These are phyloP conservation scores for Colletotrichum sp. DNA, from an alignment of 2,329 filamentous ascomycete species.

Conservation along the genomic window DNA sequence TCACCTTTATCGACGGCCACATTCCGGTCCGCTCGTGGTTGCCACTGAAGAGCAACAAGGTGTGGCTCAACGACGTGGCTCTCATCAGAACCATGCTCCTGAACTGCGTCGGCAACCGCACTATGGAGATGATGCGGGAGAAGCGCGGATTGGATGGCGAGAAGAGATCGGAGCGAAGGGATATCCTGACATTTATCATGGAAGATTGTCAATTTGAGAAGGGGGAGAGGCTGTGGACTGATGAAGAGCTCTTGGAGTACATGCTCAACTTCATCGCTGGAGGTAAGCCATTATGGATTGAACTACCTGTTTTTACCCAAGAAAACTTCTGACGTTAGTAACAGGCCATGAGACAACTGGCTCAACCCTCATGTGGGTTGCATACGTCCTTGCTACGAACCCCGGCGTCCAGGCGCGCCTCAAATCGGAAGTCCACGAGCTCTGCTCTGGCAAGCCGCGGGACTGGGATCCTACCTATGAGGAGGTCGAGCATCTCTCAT, in stretches of 20 bases:
- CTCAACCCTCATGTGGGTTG: slow-evolving; percentile 19
- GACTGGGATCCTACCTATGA: slow-evolving; percentile 39
- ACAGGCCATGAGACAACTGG: slow-evolving; percentile 21
- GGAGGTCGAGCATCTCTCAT: slow-evolving; percentile 51
- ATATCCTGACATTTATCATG: slow-evolving; percentile 32
- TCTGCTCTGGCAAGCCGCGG: slow-evolving; percentile 36
- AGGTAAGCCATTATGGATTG: background rate
- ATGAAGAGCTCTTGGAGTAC: slow-evolving; percentile 29
- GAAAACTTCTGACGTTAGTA: background rate
- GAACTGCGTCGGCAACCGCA: slow-evolving; percentile 29
- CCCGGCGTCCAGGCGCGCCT: slow-evolving; percentile 9
- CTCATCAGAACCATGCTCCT: slow-evolving; percentile 38
- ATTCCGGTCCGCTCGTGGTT: slow-evolving; percentile 37
- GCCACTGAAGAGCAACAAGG: slow-evolving; percentile 42
- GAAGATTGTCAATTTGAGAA: slow-evolving; percentile 25
- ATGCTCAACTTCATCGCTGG: slow-evolving; percentile 28
- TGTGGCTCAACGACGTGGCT: slow-evolving; percentile 37
- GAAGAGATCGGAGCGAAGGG: slow-evolving; percentile 16
- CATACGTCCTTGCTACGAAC: slow-evolving; percentile 7
- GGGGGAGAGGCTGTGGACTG: slow-evolving; percentile 20
- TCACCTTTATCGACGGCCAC: slow-evolving; percentile 35
- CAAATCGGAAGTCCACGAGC: slow-evolving; percentile 12
- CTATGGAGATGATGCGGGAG: slow-evolving; percentile 26
- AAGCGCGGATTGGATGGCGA: slow-evolving; percentile 22
- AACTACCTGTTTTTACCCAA: too few relatives aligned